Evolutionary conservation across 106 monocot species (phyloP), one percentile per base, ranked within the genome.

Genomic region (Iris macrosiphon): DNA sequence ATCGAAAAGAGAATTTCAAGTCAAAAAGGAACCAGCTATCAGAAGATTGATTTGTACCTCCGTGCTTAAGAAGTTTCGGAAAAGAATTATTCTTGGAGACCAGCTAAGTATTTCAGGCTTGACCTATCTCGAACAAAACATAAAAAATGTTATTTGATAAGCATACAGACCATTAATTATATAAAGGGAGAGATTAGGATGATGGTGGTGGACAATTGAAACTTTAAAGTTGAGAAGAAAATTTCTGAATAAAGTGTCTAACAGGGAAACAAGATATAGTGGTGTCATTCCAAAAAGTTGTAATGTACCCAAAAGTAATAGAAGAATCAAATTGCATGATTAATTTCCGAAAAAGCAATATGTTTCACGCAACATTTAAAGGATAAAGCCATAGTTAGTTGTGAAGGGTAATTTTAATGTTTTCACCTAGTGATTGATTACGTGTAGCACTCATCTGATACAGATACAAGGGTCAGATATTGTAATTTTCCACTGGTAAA

Each of bases 31-130:
- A 55, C n/a, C n/a, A n/a, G n/a, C n/a, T n/a, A n/a, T n/a, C n/a
- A 51, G 50, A 14, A 51, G 13, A 14, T 6, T 10, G 18, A 54
- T 8, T 16, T 35, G 21, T 39, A 56, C 56, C 56, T 56, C 56
- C 38, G 14, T 37, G 13, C 56, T 56, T 39, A 56, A 39, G 56
- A 56, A 56, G n/a, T 56, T 56, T 13, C 18, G 34, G 34, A 38
- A 56, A 21, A 56, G 56, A 56, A 56, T 39, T 37, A 56, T 56
- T 20, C 56, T 56, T 56, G 56, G 56, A 0, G 56, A 56, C 56
- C 56, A 56, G 56, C 38, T 56, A 11, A 56, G 56, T 56, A 56
- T 28, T 39, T 56, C 56, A 20, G 56, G 56, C 23, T 56, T 56
- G 56, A 56, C 56, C 56, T 56, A 38, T 23, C 8, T 17, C 19